phyloP scores from a whole-genome alignment of 768 basidiomycete species.

The Podaxis sp. region DNA sequence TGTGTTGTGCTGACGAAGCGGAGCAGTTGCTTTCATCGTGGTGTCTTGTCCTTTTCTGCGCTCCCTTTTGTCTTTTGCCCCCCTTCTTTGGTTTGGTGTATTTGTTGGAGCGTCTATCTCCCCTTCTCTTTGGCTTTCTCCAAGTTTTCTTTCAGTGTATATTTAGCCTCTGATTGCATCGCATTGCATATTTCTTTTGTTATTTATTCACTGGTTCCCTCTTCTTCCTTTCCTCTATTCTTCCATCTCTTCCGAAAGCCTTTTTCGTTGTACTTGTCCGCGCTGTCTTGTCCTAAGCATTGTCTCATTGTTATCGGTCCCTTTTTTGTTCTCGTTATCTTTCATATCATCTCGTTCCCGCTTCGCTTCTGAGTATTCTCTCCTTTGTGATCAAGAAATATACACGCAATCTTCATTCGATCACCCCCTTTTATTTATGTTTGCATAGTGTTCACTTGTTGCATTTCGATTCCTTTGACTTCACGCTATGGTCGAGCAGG shows the following conservation, averaged over 20 bases:
- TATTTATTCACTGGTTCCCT: constrained; percentile 6
- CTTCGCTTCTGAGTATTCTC: background rate
- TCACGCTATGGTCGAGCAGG: background rate
- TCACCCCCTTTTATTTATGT: background rate
- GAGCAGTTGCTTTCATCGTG: background rate
- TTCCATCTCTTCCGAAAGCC: background rate
- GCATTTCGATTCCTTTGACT: background rate
- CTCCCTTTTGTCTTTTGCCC: constrained; percentile 18
- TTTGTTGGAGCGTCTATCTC: constrained; percentile 11
- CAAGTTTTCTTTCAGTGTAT: constrained; percentile 8
- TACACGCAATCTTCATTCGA: background rate
- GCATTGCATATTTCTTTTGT: constrained; percentile 5
- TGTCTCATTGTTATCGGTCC: constrained; percentile 1
- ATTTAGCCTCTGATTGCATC: constrained; percentile 5
- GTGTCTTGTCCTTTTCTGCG: constrained; percentile 18
- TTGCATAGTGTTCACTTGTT: background rate
- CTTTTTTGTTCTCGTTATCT: background rate
- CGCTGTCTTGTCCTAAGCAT: constrained; percentile 12
- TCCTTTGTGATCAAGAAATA: background rate
- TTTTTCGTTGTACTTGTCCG: background rate
- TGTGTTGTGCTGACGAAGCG: background rate
- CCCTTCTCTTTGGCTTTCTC: background rate
- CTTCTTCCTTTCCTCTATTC: background rate
- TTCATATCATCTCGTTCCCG: background rate
- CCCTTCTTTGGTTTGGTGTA: constrained; percentile 21